Evolutionary conservation across 306 rosid species (phyloP), one percentile per base, ranked within the genome.

Genomic region (Aeschynomene evenia): DNA sequence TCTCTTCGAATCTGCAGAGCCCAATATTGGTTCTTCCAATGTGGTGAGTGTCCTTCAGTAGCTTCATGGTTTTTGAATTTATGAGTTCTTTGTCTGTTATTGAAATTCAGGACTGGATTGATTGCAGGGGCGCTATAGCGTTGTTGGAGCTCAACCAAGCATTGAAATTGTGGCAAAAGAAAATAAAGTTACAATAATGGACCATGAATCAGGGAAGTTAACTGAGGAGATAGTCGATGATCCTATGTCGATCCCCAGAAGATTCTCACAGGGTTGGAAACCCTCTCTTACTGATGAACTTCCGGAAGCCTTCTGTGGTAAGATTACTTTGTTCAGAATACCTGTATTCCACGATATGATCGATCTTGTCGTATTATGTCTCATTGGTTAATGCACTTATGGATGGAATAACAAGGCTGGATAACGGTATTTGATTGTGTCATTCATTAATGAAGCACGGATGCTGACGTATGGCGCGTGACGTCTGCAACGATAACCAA

Each of bases 271-370:
- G 66, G 61, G 39, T 33, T 92, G 95, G 98, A 89, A 76, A 43
- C 92, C 98, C 15, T 76, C 33, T 69, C 79, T 80, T 20, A 65
- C 18, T 6, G 79, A 79, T 66, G 86, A 80, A 36, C 95, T 92
- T 74, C 98, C 98, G 7, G 83, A 86, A 70, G 76, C 96, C 19
- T 92, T 92, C 85, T 87, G 92, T 75, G 98, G 98, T 87, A 84
- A 74, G 80, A 29, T 23, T 62, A 40, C 15, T 48, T 9, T 53
- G 53, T 37, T 51, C 22, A 22, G 57, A 60, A 29, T 13, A 5
- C 6, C n/a, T 37, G 39, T 43, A 9, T 52, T 23, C 37, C 51
- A 43, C n/a, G 21, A 55, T 21, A 60, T 18, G 51, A 24, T 58
- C 18, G 51, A 24, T 58, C 18, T 11, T 69, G 54, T 16, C 23